These are phyloP conservation scores for Solanum etuberosum DNA, from an alignment of 257 asterid genomes.

Conservation along the genomic window DNA sequence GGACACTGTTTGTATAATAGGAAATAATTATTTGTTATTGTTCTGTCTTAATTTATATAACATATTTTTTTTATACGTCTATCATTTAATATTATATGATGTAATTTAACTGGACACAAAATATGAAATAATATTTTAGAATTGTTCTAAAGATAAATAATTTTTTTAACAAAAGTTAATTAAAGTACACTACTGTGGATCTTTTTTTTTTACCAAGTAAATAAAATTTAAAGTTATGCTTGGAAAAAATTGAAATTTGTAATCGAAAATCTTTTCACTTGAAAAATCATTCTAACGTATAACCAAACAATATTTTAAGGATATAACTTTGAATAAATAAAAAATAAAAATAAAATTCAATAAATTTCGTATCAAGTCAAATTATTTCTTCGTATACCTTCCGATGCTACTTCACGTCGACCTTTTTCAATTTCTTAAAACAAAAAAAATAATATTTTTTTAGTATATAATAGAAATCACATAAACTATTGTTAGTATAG, in stretches of 20 bases:
- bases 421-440: background rate
- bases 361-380: too few relatives aligned
- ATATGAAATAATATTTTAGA: too few relatives aligned
- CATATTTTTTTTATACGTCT: background rate
- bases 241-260: too few relatives aligned
- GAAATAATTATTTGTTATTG: too few relatives aligned
- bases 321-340: too few relatives aligned
- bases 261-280: too few relatives aligned
- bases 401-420: background rate
- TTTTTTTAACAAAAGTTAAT: too few relatives aligned
- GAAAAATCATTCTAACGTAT: background rate
- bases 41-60: background rate
- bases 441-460: background rate
- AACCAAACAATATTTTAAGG: background rate
- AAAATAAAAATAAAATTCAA: background rate
- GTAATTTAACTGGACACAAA: rapidly evolving
- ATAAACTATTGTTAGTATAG: background rate
- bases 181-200: too few relatives aligned
- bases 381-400: background rate
- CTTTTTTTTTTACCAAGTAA: too few relatives aligned
- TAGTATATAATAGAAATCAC: background rate
- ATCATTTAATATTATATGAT: too few relatives aligned
- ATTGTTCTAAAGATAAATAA: too few relatives aligned
- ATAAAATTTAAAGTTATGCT: too few relatives aligned
- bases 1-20: background rate